Percentiles rank a stretch among this genome's conserved stretches.
Evolutionary conservation across 148 eudicot species (phyloP).

Genomic region (Rhododendron williamsianum): DNA sequence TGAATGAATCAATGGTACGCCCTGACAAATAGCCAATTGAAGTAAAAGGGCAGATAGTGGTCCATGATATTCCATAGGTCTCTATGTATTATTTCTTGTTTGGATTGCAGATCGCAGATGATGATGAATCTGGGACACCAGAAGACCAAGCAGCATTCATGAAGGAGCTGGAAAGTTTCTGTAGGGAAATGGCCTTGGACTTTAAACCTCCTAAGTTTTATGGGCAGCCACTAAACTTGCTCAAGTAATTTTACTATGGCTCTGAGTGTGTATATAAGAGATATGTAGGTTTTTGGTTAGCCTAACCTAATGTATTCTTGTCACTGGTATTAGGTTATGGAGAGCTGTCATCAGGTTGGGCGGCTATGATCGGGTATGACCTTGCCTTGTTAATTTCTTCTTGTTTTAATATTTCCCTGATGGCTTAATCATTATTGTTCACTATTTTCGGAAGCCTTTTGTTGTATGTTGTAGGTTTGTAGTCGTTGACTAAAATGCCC

Average conservation of each 20-base stretch:
- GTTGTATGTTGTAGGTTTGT: background rate
- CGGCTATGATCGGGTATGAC: slow-evolving; percentile 89
- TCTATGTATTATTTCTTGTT: slow-evolving; percentile 3
- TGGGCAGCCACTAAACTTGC: slow-evolving; percentile 77
- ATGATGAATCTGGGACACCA: slow-evolving; percentile 69
- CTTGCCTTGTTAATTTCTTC: background rate
- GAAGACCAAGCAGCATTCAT: slow-evolving; percentile 86
- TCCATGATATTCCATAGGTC: background rate
- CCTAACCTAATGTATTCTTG: slow-evolving; percentile 6
- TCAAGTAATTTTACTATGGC: slow-evolving; percentile 47
- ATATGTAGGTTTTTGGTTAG: background rate
- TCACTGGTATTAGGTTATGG: slow-evolving; percentile 64
- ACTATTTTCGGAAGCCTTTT: background rate
- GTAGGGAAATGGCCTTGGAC: slow-evolving; percentile 53
- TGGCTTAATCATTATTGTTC: background rate
- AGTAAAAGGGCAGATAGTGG: background rate
- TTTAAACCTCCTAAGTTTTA: slow-evolving; percentile 89
- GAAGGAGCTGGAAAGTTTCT: slow-evolving; percentile 61
- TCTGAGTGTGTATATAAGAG: background rate
- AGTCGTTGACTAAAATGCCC: background rate
- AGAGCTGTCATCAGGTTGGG: slow-evolving; percentile 76
- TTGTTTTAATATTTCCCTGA: background rate
- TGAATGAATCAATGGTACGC: slow-evolving; percentile 20
- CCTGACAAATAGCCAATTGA: background rate
- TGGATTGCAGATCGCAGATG: slow-evolving; percentile 45